Evolutionary conservation across 2,329 filamentous ascomycete species (phyloP).

Genomic region (Myriosclerotinia curreyana): DNA sequence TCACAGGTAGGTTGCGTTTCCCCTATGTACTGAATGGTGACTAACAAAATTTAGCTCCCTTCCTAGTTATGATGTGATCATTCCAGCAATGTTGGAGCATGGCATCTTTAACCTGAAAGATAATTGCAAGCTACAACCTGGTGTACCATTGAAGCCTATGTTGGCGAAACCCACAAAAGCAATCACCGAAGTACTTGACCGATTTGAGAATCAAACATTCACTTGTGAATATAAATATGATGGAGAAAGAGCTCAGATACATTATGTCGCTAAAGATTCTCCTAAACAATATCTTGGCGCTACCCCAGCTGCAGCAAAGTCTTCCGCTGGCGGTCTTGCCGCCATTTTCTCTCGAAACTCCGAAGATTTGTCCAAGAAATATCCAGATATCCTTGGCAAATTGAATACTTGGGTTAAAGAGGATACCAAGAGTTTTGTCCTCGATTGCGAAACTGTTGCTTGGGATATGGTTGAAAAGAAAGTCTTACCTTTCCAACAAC

Average conservation of each 20-base stretch:
- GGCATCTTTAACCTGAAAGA: conserved; percentile 81
- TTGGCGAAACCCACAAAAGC: conserved; percentile 97
- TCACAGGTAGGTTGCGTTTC: conserved; percentile 60
- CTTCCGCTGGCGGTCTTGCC: conserved; percentile 58
- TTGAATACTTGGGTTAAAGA: conserved; percentile 85
- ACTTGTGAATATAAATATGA: conserved; percentile 99
- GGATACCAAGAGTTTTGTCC: conserved; percentile 88
- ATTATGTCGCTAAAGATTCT: conserved; percentile 85
- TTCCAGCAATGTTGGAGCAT: conserved; percentile 82
- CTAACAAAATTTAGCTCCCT: conserved; percentile 66
- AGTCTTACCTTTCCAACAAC: conserved; percentile 91
- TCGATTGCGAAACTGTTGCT: conserved; percentile 97
- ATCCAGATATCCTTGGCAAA: conserved; percentile 89
- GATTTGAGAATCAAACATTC: conserved; percentile 92
- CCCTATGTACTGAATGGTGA: not conserved
- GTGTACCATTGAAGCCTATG: conserved; percentile 96
- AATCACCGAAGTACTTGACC: conserved; percentile 94
- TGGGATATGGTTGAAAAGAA: conserved; percentile 97
- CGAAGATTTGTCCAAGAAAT: conserved; percentile 95
- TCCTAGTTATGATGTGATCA: conserved; percentile 91
- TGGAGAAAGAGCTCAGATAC: conserved; percentile 96
- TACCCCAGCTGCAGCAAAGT: conserved; percentile 58
- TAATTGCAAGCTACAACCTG: conserved; percentile 86
- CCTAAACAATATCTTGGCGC: conserved; percentile 65
- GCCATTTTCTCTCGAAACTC: conserved; percentile 98